phyloP scores from a whole-genome alignment of 148 eudicot species.

The Rhododendron ferrugineum region DNA sequence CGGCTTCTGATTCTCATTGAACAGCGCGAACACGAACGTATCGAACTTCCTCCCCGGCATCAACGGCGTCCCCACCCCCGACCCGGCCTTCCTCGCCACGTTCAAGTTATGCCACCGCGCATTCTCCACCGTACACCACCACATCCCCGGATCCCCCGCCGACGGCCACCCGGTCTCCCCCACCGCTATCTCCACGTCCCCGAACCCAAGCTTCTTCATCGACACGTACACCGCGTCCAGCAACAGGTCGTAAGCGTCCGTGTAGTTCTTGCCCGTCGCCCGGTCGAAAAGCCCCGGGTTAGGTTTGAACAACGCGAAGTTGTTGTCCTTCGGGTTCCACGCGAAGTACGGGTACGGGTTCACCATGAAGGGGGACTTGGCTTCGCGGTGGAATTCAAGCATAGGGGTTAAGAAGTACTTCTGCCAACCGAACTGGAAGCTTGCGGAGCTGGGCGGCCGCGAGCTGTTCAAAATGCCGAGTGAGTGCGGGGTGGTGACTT shows the following conservation, averaged over 20 bases:
- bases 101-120: conserved; percentile 33
- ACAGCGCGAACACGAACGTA: conserved; percentile 54
- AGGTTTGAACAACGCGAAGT: conserved; percentile 35
- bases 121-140: conserved; percentile 40
- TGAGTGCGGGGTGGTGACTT: conserved; percentile 65
- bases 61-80: conserved; percentile 73
- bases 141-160: conserved; percentile 38
- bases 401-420: conserved; percentile 48
- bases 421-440: conserved; percentile 69
- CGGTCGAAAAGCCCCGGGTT: conserved; percentile 42
- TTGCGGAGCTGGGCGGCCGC: conserved; percentile 55
- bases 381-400: conserved; percentile 52
- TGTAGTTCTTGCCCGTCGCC: conserved; percentile 42
- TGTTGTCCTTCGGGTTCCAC: conserved; percentile 25
- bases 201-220: conserved; percentile 61
- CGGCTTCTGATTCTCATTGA: conserved; percentile 65
- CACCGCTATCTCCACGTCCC: conserved; percentile 57
- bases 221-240: conserved; percentile 59
- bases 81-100: conserved; percentile 32
- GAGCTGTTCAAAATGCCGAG: conserved; percentile 46
- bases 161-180: conserved; percentile 95
- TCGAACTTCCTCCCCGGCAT: conserved; percentile 74
- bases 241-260: conserved; percentile 54
- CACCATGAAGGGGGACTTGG: conserved; percentile 66
- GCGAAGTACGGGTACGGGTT: conserved; percentile 90